These are phyloP conservation scores for Fusarium sp. DNA, from an alignment of 2,329 filamentous ascomycete genomes.

Conservation along the genomic window DNA sequence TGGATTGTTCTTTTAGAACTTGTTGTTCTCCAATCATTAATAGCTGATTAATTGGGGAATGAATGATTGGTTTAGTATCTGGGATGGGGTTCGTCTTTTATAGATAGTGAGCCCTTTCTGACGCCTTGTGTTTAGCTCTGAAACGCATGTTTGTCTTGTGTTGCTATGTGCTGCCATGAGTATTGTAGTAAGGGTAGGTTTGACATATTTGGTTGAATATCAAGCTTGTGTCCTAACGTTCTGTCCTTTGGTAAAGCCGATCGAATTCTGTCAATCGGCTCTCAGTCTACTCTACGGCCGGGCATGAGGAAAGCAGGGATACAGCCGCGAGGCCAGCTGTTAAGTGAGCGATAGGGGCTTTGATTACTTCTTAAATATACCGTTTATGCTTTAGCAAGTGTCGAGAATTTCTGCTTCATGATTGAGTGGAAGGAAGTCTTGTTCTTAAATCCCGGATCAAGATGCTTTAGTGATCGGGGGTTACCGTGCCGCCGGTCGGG, in stretches of 20 bases:
- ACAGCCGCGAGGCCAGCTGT: no score
- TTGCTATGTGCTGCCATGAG: no score
- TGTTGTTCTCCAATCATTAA: background rate
- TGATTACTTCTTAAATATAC: slow-evolving; percentile 53
- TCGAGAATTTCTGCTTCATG: slow-evolving; percentile 65
- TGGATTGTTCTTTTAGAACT: background rate
- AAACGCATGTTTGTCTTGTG: background rate
- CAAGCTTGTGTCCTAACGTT: no score
- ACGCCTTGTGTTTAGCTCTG: background rate
- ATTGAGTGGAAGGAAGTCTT: slow-evolving; percentile 63
- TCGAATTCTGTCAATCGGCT: slow-evolving; percentile 49
- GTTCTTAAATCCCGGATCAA: slow-evolving; percentile 69
- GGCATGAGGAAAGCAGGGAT: no score
- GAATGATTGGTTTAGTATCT: background rate
- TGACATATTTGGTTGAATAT: no score
- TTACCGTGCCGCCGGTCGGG: slow-evolving; percentile 17
- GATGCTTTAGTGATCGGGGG: no score
- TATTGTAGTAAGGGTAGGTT: no score
- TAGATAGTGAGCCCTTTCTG: background rate
- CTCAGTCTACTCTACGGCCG: no score
- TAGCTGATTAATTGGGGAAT: background rate
- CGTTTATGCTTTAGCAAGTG: slow-evolving; percentile 73
- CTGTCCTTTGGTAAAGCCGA: no score
- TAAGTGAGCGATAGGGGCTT: no score
- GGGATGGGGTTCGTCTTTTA: background rate